Evolutionary conservation across 352 stramenopile genomes (phyloP).

Genomic region (Phytophthora boehmeriae): DNA sequence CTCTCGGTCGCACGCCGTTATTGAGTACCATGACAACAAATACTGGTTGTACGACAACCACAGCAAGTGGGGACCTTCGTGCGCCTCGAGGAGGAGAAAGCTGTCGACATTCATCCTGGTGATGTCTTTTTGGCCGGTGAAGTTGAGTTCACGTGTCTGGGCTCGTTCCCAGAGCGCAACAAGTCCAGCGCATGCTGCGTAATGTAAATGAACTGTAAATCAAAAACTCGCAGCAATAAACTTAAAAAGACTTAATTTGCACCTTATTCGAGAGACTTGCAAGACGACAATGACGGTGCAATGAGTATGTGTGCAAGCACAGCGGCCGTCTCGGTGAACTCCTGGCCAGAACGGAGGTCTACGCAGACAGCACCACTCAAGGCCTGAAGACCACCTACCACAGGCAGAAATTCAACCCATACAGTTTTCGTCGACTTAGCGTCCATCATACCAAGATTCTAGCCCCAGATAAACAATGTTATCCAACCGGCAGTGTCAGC

Average conservation of each 20-base stretch:
- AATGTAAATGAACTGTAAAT: conserved; percentile 21
- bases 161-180: conserved; percentile 61
- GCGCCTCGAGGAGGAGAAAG: conserved; percentile 74
- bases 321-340: conserved; percentile 53
- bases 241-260: conserved; percentile 11
- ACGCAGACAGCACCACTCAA: conserved; percentile 70
- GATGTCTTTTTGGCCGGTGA: conserved; percentile 75
- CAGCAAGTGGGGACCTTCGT: conserved; percentile 80
- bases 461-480: conserved; percentile 3
- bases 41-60: conserved; percentile 80
- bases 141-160: conserved; percentile 80
- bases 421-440: conserved; percentile 48
- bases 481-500: neutral
- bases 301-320: conserved; percentile 62
- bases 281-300: conserved; percentile 19
- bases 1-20: conserved; percentile 59
- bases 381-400: conserved; percentile 67
- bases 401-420: conserved; percentile 68
- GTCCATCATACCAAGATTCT: conserved; percentile 76
- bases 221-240: conserved; percentile 17
- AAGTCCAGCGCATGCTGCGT: conserved; percentile 64
- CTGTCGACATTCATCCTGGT: conserved; percentile 63
- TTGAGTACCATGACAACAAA: conserved; percentile 69
- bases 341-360: conserved; percentile 64
- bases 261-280: conserved; percentile 26